Evolutionary conservation across 257 asterid species (phyloP).

Genomic region (Solanum piurae): DNA sequence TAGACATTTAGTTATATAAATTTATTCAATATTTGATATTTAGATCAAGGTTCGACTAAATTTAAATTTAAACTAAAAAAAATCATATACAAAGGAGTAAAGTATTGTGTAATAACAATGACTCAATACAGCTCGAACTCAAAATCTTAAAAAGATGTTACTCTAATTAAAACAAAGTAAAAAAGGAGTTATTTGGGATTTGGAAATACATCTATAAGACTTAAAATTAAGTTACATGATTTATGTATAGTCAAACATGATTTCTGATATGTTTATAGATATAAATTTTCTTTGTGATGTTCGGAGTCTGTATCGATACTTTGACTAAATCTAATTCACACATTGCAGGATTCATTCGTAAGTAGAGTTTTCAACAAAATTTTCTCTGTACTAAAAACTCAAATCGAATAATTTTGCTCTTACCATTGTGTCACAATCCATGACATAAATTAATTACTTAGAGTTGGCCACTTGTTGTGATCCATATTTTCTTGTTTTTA

Average conservation of each 20-base stretch:
- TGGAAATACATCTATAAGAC: not conserved
- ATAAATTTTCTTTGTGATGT: not conserved
- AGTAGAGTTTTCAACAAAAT: accelerated
- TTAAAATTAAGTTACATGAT: not conserved
- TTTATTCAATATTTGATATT: no score
- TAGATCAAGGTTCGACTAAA: no score
- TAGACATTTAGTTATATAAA: no score
- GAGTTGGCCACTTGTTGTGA: not conserved
- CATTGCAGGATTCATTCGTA: no score
- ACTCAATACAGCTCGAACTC: not conserved
- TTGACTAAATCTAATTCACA: accelerated
- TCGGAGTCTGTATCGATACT: accelerated
- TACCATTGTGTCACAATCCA: not conserved
- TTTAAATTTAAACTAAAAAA: not conserved
- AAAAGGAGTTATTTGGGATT: not conserved
- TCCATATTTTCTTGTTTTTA: not conserved
- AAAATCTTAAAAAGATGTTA: not conserved
- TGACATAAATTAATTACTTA: not conserved
- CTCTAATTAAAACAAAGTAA: not conserved
- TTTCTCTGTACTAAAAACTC: no score
- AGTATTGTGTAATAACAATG: not conserved
- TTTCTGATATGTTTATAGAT: not conserved
- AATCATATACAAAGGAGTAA: not conserved
- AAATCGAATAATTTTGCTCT: not conserved
- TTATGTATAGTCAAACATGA: not conserved